Evolutionary conservation across 345 rosid species (phyloP).

Genomic region (Acer yangbiense): DNA sequence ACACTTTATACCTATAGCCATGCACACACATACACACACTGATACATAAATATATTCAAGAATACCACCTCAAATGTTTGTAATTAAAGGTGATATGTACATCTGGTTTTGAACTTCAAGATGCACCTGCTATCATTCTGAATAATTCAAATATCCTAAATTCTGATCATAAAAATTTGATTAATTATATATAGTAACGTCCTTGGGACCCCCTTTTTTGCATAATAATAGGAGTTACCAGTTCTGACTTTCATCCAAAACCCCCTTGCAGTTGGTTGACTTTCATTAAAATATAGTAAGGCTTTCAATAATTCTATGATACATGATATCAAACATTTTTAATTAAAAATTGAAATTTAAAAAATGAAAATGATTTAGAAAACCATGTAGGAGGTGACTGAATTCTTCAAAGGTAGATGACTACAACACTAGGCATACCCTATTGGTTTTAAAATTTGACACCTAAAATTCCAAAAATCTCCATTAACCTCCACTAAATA

Average conservation of each 20-base stretch:
- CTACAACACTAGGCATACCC: neutral
- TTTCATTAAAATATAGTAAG: neutral
- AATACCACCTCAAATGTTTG: neutral
- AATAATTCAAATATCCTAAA: neutral
- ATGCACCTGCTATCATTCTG: neutral
- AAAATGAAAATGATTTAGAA: neutral
- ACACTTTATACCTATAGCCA: neutral
- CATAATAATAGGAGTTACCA: neutral
- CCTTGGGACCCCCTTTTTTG: neutral
- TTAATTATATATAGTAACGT: neutral
- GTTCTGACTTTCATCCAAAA: neutral
- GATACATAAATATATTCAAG: neutral
- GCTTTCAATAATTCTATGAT: neutral
- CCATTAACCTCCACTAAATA: neutral
- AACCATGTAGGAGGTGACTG: neutral
- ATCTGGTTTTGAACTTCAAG: slow-evolving; percentile 1
- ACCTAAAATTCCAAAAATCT: neutral
- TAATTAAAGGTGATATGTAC: neutral
- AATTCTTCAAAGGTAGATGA: too few species aligned
- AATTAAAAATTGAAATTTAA: neutral
- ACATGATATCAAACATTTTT: neutral
- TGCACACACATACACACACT: neutral
- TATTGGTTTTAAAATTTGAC: neutral
- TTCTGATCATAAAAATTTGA: neutral
- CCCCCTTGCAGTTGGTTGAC: neutral